phyloP scores from a whole-genome alignment of 2,329 filamentous ascomycete species.

The Blumeriella jaapii region DNA sequence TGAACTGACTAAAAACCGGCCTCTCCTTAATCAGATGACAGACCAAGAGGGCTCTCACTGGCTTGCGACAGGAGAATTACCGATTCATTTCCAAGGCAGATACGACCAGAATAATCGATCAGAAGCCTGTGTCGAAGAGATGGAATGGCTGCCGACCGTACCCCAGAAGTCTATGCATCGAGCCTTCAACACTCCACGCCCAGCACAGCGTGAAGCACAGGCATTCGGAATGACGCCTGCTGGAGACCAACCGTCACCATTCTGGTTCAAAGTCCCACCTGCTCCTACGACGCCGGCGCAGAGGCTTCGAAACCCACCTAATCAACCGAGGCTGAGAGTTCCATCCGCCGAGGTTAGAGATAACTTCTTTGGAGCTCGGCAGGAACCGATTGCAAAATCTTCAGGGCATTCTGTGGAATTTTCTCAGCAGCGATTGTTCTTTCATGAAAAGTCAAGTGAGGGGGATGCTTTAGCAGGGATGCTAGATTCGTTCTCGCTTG shows the following conservation, averaged over 20 bases:
- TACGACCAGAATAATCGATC: background rate
- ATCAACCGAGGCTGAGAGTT: constrained; percentile 40
- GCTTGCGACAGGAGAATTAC: constrained; percentile 7
- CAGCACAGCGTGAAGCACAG: constrained; percentile 28
- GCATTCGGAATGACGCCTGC: constrained; percentile 19
- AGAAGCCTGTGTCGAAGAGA: constrained; percentile 28
- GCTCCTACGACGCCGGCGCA: constrained; percentile 57
- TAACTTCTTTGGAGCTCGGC: constrained; percentile 31
- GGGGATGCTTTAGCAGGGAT: constrained; percentile 1
- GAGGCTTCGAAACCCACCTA: constrained; percentile 48
- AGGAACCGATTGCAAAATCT: background rate
- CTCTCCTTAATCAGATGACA: constrained; percentile 8
- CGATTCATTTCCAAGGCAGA: background rate
- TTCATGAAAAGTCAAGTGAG: constrained; percentile 3
- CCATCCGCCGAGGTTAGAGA: constrained; percentile 34
- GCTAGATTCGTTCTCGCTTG: constrained; percentile 1
- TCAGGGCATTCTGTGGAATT: background rate
- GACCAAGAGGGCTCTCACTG: constrained; percentile 7
- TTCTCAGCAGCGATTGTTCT: constrained; percentile 1
- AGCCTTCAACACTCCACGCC: constrained; percentile 39
- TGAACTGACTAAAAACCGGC: background rate
- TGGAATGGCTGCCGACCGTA: constrained; percentile 63
- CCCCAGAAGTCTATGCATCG: constrained; percentile 36
- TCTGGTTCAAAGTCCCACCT: constrained; percentile 59
- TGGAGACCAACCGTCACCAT: constrained; percentile 32